These are phyloP conservation scores for Rhizopogon vinicolor DNA, from an alignment of 768 basidiomycete species.

Conservation along the genomic window DNA sequence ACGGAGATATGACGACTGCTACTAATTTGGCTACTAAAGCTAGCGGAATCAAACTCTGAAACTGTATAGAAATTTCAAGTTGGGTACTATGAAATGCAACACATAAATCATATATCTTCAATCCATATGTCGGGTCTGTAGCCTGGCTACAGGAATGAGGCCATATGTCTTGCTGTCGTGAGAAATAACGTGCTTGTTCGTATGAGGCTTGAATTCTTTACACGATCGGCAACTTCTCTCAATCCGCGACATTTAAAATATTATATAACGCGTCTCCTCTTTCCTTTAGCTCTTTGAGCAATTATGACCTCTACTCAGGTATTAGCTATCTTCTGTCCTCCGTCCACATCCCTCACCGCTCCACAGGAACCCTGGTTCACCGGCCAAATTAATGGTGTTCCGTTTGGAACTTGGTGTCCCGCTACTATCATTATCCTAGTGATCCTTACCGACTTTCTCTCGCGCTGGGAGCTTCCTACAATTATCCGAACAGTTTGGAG, in stretches of 20 bases:
- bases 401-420: slow-evolving; percentile 4
- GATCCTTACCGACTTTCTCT: slow-evolving; percentile 25
- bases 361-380: slow-evolving; percentile 3
- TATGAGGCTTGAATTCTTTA: slow-evolving; percentile 2
- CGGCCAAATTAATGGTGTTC: background rate
- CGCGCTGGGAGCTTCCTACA: slow-evolving; percentile 20
- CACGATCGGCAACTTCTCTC: slow-evolving; percentile 5
- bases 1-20: too few relatives aligned
- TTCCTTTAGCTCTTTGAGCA: background rate
- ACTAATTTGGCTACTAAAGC: too few relatives aligned
- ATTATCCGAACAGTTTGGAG: slow-evolving; percentile 15
- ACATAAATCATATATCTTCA: background rate
- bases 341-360: background rate
- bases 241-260: background rate
- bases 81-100: too few relatives aligned
- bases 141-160: background rate
- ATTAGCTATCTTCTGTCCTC: background rate
- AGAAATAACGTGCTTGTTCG: slow-evolving; percentile 2
- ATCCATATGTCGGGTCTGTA: too few relatives aligned
- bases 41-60: too few relatives aligned
- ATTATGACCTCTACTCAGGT: slow-evolving; percentile 1
- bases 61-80: too few relatives aligned
- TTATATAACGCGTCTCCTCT: background rate
- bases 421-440: slow-evolving; percentile 23
- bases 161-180: background rate